These are phyloP conservation scores for Colletotrichum sp. DNA, from an alignment of 2,329 filamentous ascomycete genomes.

Conservation along the genomic window DNA sequence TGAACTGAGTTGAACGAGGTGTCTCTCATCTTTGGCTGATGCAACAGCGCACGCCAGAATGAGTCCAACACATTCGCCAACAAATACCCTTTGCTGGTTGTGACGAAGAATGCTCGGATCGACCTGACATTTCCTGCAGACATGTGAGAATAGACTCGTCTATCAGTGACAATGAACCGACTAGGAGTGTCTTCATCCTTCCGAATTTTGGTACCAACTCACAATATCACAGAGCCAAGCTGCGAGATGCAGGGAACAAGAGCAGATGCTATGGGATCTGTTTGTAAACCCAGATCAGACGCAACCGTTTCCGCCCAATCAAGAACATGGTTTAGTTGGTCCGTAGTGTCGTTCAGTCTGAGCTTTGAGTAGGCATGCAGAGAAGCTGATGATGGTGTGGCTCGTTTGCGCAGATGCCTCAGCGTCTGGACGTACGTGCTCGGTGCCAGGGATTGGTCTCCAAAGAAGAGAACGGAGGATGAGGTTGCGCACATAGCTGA, in stretches of 20 bases:
- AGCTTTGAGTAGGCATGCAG: not conserved
- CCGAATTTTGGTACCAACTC: not conserved
- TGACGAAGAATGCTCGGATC: not conserved
- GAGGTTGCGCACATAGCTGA: not conserved
- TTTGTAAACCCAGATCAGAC: not conserved
- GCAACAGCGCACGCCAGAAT: not conserved
- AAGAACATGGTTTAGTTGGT: not conserved
- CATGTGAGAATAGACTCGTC: not conserved
- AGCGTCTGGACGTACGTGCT: not conserved
- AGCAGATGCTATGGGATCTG: not conserved
- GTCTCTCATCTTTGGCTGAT: not conserved
- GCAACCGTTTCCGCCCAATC: not conserved
- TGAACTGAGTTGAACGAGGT: not conserved
- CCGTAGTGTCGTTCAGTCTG: not conserved
- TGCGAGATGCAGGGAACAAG: not conserved
- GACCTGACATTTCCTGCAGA: not conserved
- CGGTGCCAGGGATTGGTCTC: not conserved
- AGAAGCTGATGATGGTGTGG: not conserved
- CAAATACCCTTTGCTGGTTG: not conserved
- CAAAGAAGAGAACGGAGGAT: not conserved
- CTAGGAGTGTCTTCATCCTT: not conserved
- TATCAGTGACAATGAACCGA: not conserved
- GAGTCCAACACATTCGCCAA: not conserved
- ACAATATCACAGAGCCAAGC: not conserved
- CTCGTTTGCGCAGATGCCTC: not conserved